Base-by-base conservation (phyloP, 768 basidiomycete genomes). In the Lentinula sp. region DNA sequence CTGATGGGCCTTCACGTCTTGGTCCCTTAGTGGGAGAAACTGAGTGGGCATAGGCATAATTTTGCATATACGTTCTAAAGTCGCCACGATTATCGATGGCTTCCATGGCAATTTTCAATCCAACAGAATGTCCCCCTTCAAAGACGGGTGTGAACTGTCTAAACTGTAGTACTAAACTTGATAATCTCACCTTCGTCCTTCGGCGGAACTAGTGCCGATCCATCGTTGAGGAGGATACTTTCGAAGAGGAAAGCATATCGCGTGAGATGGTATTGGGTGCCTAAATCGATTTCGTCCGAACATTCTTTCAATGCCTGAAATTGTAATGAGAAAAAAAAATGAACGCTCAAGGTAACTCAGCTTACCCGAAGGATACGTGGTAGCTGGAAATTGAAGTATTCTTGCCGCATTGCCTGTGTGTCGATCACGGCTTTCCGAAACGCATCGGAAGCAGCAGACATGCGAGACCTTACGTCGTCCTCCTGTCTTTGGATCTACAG, bases 51-150 rank as follows among this genome's bases (percentile, higher is more conserved):
- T 95, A 93, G 0, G 91, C 88, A 70, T 96, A 99, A 70, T 97
- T 94, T 70, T 97, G 93, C 95, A 99, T 98, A 70, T 89, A 99
- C 7, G 82, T 85, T 75, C 91, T 96, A 77, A 99, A 98, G 73
- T 99, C 97, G 39, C 87, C 81, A 42, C 95, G 85, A 67, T 95
- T 95, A 74, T 99, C 96, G 66, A 99, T 97, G 5, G 85, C 83
- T 71, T 98, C 95, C 61, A 90, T 88, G 23, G 92, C 84, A 2
- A 88, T 78, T 71, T 96, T 96, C 53, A 99, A 75, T 11, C 96
- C 95, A 6, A 84, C 77, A 16, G 49, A 39, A 28, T 39, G 56
- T 4, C 45, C 40, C 11, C n/a, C 45, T 59, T 11, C 7, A 34
- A 6, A 56, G n/a, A 13, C 4, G 7, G 5, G 40, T 43, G 15